Evolutionary conservation across 306 rosid genomes (phyloP).

Genomic region (Sechiopsis laciniata): DNA sequence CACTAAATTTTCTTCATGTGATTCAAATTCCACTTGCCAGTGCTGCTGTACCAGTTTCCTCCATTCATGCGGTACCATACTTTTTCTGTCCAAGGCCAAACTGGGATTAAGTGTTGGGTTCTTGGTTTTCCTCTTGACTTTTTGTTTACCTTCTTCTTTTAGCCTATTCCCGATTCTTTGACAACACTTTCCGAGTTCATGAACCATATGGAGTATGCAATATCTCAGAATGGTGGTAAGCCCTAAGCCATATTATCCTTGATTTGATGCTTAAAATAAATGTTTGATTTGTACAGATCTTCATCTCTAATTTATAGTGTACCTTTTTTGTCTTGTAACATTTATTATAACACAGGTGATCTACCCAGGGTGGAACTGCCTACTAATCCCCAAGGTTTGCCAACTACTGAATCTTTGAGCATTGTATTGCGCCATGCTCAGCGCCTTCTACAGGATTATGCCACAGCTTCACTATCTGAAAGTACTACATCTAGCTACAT

Average conservation of each 20-base stretch:
- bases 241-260: conserved; percentile 7
- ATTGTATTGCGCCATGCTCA: conserved; percentile 65
- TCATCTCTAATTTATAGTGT: conserved; percentile 43
- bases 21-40: conserved; percentile 63
- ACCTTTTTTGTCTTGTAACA: background rate
- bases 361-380: conserved; percentile 58
- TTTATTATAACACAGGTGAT: conserved; percentile 44
- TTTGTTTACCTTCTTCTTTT: conserved; percentile 23
- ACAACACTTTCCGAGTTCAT: conserved; percentile 74
- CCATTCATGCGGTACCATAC: conserved; percentile 50
- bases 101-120: background rate
- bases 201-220: conserved; percentile 65
- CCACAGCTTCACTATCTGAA: conserved; percentile 84
- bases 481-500: conserved; percentile 34
- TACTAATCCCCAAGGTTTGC: conserved; percentile 67
- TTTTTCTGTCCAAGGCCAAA: conserved; percentile 9
- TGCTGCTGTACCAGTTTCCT: conserved; percentile 60
- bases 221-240: conserved; percentile 57
- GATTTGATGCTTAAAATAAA: conserved; percentile 22
- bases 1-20: conserved; percentile 59
- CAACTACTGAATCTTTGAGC: conserved; percentile 73
- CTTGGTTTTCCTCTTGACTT: conserved; percentile 3
- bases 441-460: conserved; percentile 56
- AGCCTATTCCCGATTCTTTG: conserved; percentile 85
- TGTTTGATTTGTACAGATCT: conserved; percentile 16